Conservation (phyloP, 176 grass and related monocot species). For the Pontederia paniculata region DNA sequence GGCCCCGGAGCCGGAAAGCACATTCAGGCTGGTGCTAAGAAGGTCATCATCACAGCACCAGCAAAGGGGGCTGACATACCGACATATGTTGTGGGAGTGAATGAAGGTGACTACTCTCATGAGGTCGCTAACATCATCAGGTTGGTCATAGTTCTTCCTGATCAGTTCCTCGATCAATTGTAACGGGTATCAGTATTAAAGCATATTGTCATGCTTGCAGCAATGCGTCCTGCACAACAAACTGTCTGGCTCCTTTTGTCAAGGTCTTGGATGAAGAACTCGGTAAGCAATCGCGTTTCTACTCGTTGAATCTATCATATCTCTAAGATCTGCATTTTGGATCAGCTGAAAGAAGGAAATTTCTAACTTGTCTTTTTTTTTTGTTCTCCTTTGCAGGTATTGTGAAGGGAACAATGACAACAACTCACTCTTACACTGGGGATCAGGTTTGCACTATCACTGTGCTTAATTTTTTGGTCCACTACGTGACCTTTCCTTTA, state of each 20-base stretch:
- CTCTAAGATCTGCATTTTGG: neutral
- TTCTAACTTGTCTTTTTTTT: neutral
- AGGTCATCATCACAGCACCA: conserved; percentile 96
- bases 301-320: no score
- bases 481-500: no score
- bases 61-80: conserved; percentile 97
- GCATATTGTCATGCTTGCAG: conserved; percentile 24
- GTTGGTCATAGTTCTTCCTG: conserved; percentile 1
- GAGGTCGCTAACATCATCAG: conserved; percentile 75
- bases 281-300: conserved; percentile 30
- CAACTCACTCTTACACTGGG: conserved; percentile 92
- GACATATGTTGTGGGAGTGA: conserved; percentile 90
- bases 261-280: conserved; percentile 90
- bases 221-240: conserved; percentile 98
- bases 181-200: neutral
- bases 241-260: conserved; percentile 94
- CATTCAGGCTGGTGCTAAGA: conserved; percentile 92
- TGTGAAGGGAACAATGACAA: conserved; percentile 98
- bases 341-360: neutral
- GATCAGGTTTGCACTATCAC: conserved; percentile 42
- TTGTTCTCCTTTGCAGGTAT: conserved; percentile 35
- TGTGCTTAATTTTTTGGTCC: neutral
- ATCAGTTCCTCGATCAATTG: neutral
- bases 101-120: conserved; percentile 85
- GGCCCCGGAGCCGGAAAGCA: conserved; percentile 96